phyloP scores from a whole-genome alignment of 1,284 basidiomycete genomes.

The Malassezia arunalokei region DNA sequence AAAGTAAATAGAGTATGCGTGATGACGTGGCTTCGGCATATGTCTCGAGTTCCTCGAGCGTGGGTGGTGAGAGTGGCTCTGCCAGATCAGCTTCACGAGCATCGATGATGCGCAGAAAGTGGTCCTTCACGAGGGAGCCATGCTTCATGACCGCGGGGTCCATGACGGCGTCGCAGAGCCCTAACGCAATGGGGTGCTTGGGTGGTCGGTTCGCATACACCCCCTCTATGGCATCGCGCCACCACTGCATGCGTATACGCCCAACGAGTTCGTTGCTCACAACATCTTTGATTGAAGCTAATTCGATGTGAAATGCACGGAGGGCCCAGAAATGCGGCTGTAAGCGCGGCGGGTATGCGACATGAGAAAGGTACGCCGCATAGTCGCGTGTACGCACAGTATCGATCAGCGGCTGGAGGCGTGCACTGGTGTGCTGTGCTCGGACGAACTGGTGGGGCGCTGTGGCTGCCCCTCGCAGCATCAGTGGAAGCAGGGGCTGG shows the following conservation, averaged over 20 bases:
- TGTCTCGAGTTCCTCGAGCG: constrained; percentile 29
- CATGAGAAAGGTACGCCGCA: constrained; percentile 33
- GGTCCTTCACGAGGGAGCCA: constrained; percentile 39
- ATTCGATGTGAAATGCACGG: constrained; percentile 38
- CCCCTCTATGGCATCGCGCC: constrained; percentile 37
- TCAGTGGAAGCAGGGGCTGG: not conserved
- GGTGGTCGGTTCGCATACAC: constrained; percentile 33
- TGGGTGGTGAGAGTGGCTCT: constrained; percentile 29
- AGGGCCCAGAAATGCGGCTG: constrained; percentile 40
- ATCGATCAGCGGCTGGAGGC: not conserved
- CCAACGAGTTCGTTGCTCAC: constrained; percentile 42
- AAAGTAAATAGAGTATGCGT: constrained; percentile 31
- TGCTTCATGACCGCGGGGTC: constrained; percentile 26
- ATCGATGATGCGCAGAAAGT: constrained; percentile 39
- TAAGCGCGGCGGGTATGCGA: constrained; percentile 31
- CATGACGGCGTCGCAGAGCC: constrained; percentile 32
- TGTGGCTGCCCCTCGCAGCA: not conserved
- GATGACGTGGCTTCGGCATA: constrained; percentile 38
- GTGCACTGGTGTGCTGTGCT: not conserved
- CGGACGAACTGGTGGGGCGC: not conserved
- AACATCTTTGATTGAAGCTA: constrained; percentile 32
- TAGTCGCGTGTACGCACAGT: constrained; percentile 24
- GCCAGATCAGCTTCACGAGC: constrained; percentile 38
- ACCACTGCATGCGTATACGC: constrained; percentile 41
- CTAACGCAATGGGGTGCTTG: constrained; percentile 35